phyloP scores from a whole-genome alignment of 2,329 filamentous ascomycete species.

The Aspergillus hortae region DNA sequence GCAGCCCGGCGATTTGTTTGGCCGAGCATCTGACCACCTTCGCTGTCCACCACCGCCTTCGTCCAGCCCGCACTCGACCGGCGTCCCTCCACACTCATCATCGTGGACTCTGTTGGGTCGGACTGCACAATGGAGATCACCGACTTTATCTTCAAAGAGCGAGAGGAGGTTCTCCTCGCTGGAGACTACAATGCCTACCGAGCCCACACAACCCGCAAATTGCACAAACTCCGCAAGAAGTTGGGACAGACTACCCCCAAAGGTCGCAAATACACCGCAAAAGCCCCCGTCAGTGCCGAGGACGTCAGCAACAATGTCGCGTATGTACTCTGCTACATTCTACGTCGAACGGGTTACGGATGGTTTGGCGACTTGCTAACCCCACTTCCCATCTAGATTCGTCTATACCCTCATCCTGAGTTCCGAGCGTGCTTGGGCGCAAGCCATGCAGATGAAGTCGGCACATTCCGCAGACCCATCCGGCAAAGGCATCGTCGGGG shows the following conservation, averaged over 20 bases:
- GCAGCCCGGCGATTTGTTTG: conserved; percentile 29
- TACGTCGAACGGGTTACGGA: neutral
- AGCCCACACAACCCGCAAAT: conserved; percentile 70
- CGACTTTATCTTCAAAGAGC: conserved; percentile 70
- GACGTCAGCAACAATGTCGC: conserved; percentile 72
- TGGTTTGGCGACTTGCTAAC: neutral
- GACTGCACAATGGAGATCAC: conserved; percentile 76
- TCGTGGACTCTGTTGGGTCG: no score
- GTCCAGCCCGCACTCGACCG: conserved; percentile 16
- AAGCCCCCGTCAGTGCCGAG: conserved; percentile 66
- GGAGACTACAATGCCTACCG: conserved; percentile 88
- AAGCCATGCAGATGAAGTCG: conserved; percentile 92
- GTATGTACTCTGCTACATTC: conserved; percentile 49
- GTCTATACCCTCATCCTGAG: conserved; percentile 76
- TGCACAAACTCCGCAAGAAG: conserved; percentile 80
- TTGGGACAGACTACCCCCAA: conserved; percentile 79
- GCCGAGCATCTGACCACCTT: conserved; percentile 27
- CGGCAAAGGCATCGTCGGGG: conserved; percentile 70
- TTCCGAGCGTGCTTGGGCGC: conserved; percentile 88
- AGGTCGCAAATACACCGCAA: conserved; percentile 78
- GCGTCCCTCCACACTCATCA: neutral
- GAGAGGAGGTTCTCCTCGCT: conserved; percentile 79
- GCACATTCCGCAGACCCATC: conserved; percentile 71
- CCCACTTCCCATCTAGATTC: conserved; percentile 52
- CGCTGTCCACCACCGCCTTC: conserved; percentile 14